Conservation (phyloP, 345 rosid species). For the Xanthoceras sorbifolium region DNA sequence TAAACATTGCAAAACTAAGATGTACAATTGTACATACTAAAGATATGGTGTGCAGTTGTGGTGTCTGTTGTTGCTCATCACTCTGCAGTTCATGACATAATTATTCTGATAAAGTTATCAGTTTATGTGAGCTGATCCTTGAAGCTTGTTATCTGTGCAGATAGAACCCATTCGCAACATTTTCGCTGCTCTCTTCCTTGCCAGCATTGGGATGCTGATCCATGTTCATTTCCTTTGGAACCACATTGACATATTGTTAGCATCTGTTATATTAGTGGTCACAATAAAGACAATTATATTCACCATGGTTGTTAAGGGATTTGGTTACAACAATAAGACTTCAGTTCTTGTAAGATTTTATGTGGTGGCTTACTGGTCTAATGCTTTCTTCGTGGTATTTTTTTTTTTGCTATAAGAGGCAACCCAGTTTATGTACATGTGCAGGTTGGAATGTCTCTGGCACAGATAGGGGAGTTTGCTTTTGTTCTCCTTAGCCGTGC, state of each 20-base stretch:
- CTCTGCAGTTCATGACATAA: neutral
- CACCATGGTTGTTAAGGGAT: slow-evolving; percentile 69
- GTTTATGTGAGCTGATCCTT: neutral
- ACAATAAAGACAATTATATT: slow-evolving; percentile 65
- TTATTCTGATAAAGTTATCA: neutral
- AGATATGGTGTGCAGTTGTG: neutral
- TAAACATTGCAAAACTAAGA: neutral
- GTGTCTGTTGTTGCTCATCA: neutral
- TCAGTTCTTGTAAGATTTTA: slow-evolving; percentile 69
- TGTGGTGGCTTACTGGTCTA: neutral
- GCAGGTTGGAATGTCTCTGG: slow-evolving; percentile 90
- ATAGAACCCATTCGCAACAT: slow-evolving; percentile 86
- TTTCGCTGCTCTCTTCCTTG: slow-evolving; percentile 88
- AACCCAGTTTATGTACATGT: slow-evolving; percentile 18
- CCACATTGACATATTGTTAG: slow-evolving; percentile 78
- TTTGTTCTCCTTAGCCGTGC: slow-evolving; percentile 96
- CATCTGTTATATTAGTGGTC: slow-evolving; percentile 76
- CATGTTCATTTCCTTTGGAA: slow-evolving; percentile 89
- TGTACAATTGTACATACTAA: neutral
- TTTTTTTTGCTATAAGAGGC: neutral
- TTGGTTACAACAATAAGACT: slow-evolving; percentile 83
- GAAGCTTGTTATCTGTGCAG: slow-evolving; percentile 30
- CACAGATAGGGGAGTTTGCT: slow-evolving; percentile 95
- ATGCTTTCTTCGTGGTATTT: neutral
- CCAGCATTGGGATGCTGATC: slow-evolving; percentile 91